Percentiles rank a stretch among this genome's conserved stretches.
Conservation (phyloP, 345 rosid species). For the Lagerstroemia speciosa region DNA sequence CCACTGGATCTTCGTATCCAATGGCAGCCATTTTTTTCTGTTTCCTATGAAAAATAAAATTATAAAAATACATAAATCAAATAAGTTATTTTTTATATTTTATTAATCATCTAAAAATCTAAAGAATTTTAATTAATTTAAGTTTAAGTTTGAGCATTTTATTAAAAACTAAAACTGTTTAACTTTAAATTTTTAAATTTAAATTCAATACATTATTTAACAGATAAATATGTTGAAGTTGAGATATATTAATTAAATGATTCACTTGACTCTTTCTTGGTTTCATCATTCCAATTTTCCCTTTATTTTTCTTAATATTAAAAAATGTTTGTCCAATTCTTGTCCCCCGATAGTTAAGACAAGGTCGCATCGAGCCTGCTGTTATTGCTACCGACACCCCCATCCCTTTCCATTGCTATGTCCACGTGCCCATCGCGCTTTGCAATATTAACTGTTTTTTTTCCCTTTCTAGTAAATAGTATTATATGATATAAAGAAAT, state of each 20-base stretch:
- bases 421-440: constrained; percentile 38
- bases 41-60: not conserved
- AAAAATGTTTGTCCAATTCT: constrained; percentile 41
- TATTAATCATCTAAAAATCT: too few species aligned
- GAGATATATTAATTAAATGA: too few species aligned
- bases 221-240: too few species aligned
- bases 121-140: too few species aligned
- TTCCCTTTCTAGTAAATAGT: too few species aligned
- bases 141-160: too few species aligned
- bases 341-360: constrained; percentile 59
- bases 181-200: too few species aligned
- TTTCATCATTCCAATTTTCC: not conserved
- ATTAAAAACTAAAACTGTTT: too few species aligned
- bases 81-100: not conserved
- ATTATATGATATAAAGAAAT: not conserved
- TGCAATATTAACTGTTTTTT: not conserved
- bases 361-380: constrained; percentile 61
- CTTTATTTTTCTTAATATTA: not conserved
- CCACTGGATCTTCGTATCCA: not conserved
- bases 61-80: not conserved
- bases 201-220: too few species aligned
- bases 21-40: not conserved
- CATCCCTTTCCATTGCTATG: constrained; percentile 46
- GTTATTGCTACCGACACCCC: constrained; percentile 68
- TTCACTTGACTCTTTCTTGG: too few species aligned